Evolutionary conservation across 2,329 filamentous ascomycete species (phyloP), one percentile per base, ranked within the genome.

Genomic region (Paecilomyces dactylethromorphus): DNA sequence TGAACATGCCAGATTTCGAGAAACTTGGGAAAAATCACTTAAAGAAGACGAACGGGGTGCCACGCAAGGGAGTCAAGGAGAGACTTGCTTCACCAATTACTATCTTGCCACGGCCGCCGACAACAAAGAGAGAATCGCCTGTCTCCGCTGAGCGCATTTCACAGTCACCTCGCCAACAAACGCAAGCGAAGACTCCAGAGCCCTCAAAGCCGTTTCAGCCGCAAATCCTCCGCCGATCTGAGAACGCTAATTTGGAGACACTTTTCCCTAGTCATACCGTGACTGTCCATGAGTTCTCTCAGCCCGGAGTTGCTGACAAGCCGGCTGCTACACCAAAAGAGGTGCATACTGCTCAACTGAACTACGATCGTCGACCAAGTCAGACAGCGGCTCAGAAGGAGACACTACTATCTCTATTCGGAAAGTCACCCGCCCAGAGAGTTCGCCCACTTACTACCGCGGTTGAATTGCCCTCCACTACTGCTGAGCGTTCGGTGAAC

Each of bases 391-490:
- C 76, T 15, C 80, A 82, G 57, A 79, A 77, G 60, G 78, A 81
- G 62, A 70, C 74, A 3, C 69, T 83, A 3, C 76, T 90, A 12
- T 88, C 86, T 4, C 79, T 90, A 1, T 89, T 90, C 66, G 81
- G 83, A 26, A 84, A 83, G 66, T 67, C 76, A 3, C 56, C 70
- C 15, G 58, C 62, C 31, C 68, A 69, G 32, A 64, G 70, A 1
- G 59, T 64, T 4, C 58, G 64, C n/a, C 60, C 64, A 12, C 62
- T 64, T 26, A 50, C 66, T 31, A 60, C 57, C 11, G 64, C 66
- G 24, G 60, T 65, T 21, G 64, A 69, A 22, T 57, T 68, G 39
- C 61, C 63, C 29, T 59, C 64, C 7, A 60, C 65, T 3, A 58
- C 60, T 10, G 57, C 61, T 10, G 65, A 67, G 24, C 56, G 64